Conservation (phyloP, 805 yeast genomes). For the Sungouiella blattae region DNA sequence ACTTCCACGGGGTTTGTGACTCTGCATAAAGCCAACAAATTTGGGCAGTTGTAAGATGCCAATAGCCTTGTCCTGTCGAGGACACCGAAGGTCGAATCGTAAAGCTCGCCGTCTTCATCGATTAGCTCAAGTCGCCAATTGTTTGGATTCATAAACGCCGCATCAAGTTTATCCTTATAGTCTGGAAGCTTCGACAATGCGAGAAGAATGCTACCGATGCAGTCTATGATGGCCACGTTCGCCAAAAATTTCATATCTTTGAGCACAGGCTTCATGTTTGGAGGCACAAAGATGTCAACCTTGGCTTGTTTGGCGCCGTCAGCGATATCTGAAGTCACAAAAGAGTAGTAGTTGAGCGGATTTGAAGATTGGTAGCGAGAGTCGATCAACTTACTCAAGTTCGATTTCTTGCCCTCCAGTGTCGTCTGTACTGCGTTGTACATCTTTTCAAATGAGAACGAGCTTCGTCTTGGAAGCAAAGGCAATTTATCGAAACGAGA, state of each 20-base stretch:
- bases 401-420: constrained; percentile 6
- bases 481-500: constrained; percentile 1
- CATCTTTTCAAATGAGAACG: constrained; percentile 11
- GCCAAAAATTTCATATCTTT: constrained; percentile 21
- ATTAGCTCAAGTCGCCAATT: constrained; percentile 75
- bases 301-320: constrained; percentile 10
- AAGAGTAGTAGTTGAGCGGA: constrained; percentile 43
- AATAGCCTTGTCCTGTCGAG: constrained; percentile 66
- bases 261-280: constrained; percentile 24
- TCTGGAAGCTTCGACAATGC: constrained; percentile 22
- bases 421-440: constrained; percentile 7
- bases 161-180: constrained; percentile 14
- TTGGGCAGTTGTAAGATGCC: constrained; percentile 67
- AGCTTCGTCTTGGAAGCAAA: constrained; percentile 5
- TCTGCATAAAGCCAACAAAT: constrained; percentile 73
- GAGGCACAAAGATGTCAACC: constrained; percentile 33
- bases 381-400: constrained; percentile 39
- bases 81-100: constrained; percentile 82
- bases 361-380: constrained; percentile 32
- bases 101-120: constrained; percentile 92
- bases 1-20: constrained; percentile 47
- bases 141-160: constrained; percentile 50
- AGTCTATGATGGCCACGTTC: constrained; percentile 32
- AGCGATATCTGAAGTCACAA: constrained; percentile 28
- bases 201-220: constrained; percentile 38